Base-by-base conservation (phyloP, 805 yeast species). In the Saturnispora kantuleensis region DNA sequence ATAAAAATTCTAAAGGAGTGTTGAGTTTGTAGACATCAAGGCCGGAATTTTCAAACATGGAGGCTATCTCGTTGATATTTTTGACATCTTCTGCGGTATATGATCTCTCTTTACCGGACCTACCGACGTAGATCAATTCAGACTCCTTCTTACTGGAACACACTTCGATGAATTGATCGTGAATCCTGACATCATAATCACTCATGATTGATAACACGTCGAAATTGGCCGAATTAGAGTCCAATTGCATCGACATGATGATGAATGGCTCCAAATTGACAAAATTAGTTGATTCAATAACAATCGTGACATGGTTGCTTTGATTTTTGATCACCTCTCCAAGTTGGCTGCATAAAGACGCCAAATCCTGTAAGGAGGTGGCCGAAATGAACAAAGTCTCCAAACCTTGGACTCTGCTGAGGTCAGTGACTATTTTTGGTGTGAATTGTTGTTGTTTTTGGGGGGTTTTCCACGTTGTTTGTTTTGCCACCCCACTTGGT, bases 221-320 rank as follows among this genome's bases (percentile, higher is more conserved):
- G 47, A 63, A 59, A 50, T 48, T 60, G n/a, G 41, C 37, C 11
- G 26, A n/a, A 8, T 32, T 13, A 53, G 34, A 59, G 9, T 52
- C 53, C 12, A 65, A 54, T 46, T 51, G 68, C 49, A 54, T 55
- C 30, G 62, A 62, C 59, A 75, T 65, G 51, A 66, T 68, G 34
- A 51, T 71, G 56, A 82, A 82, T 7, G 84, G 83, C 58, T 84
- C 90, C 42, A 84, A 59, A 58, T 81, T 81, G 46, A 84, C 75
- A 56, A 74, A 83, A 4, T 86, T 85, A 2, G 86, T 76, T 40
- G 80, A 73, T 62, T 84, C 94, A 32, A 84, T 64, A 21, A 83
- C 64, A 2, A 84, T 63, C 31, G 78, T 65, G 49, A 58, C 59
- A 13, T 49, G 51, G 17, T 44, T 40, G 4, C 49, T 38, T 44